Conservation (phyloP, 257 asterid genomes). For the Gentiana macrophylla region DNA sequence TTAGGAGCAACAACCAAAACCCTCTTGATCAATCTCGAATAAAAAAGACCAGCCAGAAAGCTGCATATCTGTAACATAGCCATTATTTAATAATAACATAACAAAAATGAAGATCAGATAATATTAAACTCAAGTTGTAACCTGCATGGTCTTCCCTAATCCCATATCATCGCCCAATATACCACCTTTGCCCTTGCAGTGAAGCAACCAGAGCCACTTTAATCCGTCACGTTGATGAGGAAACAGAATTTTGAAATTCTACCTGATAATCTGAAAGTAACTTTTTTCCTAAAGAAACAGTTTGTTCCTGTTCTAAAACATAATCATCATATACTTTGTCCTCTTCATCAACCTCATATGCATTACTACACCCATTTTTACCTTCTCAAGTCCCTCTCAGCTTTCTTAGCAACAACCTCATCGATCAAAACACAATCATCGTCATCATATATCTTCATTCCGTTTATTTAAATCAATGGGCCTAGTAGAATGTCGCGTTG, state of each 20-base stretch:
- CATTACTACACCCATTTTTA: constrained; percentile 23
- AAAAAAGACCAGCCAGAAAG: constrained; percentile 70
- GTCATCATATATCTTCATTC: constrained; percentile 21
- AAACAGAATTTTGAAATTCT: constrained; percentile 62
- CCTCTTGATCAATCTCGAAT: constrained; percentile 61
- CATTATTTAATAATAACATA: background rate
- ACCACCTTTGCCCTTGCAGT: constrained; percentile 84
- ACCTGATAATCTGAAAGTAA: constrained; percentile 42
- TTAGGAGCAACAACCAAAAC: constrained; percentile 88
- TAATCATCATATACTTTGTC: constrained; percentile 34
- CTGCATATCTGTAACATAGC: constrained; percentile 56
- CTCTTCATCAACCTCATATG: constrained; percentile 25
- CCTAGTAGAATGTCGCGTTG: constrained; percentile 17
- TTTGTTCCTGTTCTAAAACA: constrained; percentile 16
- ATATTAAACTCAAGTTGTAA: constrained; percentile 9
- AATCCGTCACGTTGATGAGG: constrained; percentile 95
- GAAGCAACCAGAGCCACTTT: constrained; percentile 98
- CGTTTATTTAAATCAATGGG: constrained; percentile 15
- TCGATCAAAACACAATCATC: constrained; percentile 33
- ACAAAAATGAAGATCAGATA: background rate
- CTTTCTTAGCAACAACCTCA: constrained; percentile 21
- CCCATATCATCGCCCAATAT: constrained; percentile 98
- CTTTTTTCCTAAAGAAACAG: constrained; percentile 42
- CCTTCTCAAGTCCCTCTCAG: constrained; percentile 26
- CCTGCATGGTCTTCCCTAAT: constrained; percentile 99